These are phyloP conservation scores for Coemansia guatemalensis DNA, from an alignment of 192 early-diverging fungal species.

Conservation along the genomic window DNA sequence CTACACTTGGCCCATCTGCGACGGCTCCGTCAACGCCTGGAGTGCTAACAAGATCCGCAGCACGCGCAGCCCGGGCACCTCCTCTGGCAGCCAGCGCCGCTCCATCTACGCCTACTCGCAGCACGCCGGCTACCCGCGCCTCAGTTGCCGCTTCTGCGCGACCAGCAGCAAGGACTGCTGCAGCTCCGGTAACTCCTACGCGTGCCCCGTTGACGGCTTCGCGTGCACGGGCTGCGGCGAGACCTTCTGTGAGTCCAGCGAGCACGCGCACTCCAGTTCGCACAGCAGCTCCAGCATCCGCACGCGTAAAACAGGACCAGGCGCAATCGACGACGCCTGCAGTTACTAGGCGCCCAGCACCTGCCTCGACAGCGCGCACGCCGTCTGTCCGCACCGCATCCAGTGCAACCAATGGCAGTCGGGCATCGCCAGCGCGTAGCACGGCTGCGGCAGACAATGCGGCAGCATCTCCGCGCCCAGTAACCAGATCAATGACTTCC, in stretches of 20 bases:
- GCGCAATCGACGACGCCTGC: slow-evolving; percentile 1
- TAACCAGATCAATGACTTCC: slow-evolving; percentile 12
- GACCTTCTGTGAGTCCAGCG: neutral
- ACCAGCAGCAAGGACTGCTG: slow-evolving; percentile 4
- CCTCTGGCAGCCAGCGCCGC: slow-evolving; percentile 7
- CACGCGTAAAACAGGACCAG: neutral
- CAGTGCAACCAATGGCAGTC: slow-evolving; percentile 5
- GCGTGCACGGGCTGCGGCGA: neutral
- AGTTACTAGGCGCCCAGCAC: slow-evolving; percentile 1
- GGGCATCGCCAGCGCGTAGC: slow-evolving; percentile 10
- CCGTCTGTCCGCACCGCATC: slow-evolving; percentile 5
- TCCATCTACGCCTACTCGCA: slow-evolving; percentile 3
- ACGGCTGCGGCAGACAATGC: neutral
- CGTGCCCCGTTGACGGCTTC: neutral
- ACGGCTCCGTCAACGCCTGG: slow-evolving; percentile 7
- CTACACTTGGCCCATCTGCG: slow-evolving; percentile 15
- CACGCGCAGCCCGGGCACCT: slow-evolving; percentile 4
- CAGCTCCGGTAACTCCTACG: neutral
- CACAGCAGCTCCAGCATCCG: neutral
- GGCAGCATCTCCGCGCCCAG: slow-evolving; percentile 9
- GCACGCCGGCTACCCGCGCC: slow-evolving; percentile 1
- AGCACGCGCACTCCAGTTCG: neutral
- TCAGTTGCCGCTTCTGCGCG: slow-evolving; percentile 1
- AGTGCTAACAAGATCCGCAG: slow-evolving; percentile 10
- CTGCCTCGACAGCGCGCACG: slow-evolving; percentile 7